These are phyloP conservation scores for Globisporangium abappressorium DNA, from an alignment of 352 stramenopile genomes.

Conservation along the genomic window DNA sequence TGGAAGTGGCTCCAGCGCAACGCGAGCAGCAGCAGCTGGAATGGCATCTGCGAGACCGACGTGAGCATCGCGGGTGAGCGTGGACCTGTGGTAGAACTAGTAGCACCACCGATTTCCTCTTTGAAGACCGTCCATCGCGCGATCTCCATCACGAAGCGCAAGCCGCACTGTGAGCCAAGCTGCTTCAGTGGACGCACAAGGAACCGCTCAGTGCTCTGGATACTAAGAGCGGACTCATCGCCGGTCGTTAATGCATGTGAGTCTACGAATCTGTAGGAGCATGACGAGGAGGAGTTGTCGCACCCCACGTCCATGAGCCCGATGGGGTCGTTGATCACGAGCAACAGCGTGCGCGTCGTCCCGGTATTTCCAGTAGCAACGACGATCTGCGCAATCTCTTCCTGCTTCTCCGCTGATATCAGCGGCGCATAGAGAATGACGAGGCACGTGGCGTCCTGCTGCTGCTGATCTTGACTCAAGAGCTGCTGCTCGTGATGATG, in stretches of 20 bases:
- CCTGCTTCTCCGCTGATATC: not conserved
- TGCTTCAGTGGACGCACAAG: conserved; percentile 31
- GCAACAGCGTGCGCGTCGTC: conserved; percentile 11
- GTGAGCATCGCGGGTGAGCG: conserved; percentile 27
- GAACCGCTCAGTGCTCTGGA: conserved; percentile 13
- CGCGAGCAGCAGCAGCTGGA: conserved; percentile 65
- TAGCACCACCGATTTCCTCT: not conserved
- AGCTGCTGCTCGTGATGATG: conserved; percentile 9
- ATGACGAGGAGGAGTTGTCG: not conserved
- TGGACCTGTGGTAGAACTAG: not conserved
- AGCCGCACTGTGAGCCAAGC: conserved; percentile 44
- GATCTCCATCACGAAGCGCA: conserved; percentile 58
- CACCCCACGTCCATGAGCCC: conserved; percentile 6
- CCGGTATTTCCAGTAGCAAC: too few relatives aligned
- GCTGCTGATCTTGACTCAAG: not conserved
- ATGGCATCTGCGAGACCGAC: conserved; percentile 45
- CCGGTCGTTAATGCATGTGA: not conserved
- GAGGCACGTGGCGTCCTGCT: conserved; percentile 2
- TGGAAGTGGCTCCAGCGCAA: conserved; percentile 77
- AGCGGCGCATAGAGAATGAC: conserved; percentile 14
- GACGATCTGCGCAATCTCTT: conserved; percentile 4
- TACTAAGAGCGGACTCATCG: not conserved
- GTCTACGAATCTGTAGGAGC: not conserved
- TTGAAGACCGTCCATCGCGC: conserved; percentile 22
- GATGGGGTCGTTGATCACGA: conserved; percentile 13